phyloP scores from a whole-genome alignment of 1,284 basidiomycete species.

The Retiboletus flavoniger region DNA sequence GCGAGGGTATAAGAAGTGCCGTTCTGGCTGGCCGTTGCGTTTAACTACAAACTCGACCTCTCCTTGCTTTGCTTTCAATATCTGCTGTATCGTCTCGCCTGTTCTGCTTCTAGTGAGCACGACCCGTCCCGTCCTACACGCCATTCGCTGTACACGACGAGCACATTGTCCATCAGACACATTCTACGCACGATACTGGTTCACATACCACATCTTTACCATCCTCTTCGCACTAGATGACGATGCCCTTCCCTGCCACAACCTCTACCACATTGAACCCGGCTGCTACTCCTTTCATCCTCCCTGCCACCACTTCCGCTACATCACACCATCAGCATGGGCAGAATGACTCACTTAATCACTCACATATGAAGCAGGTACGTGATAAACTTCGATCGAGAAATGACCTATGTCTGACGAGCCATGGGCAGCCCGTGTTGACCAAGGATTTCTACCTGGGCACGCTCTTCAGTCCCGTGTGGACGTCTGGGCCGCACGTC shows the following conservation, averaged over 20 bases:
- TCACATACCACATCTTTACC: neutral
- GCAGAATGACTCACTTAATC: neutral
- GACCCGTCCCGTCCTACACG: neutral
- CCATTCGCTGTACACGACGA: neutral
- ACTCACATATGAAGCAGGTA: neutral
- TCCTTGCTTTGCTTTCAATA: neutral
- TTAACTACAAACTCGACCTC: neutral
- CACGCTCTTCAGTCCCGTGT: conserved; percentile 22
- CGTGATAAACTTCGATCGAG: neutral
- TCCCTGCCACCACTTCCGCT: neutral
- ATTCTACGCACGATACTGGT: neutral
- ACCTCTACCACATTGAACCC: neutral
- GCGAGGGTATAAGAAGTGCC: conserved; percentile 6
- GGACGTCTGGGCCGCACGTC: conserved; percentile 20
- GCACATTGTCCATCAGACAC: neutral
- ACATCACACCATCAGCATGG: neutral
- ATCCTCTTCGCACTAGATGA: neutral
- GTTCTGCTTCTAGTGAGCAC: neutral
- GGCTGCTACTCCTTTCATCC: neutral
- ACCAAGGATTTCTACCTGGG: conserved; percentile 22
- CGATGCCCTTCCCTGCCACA: neutral
- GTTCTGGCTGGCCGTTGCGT: neutral
- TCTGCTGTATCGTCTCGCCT: neutral
- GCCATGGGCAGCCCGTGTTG: neutral
- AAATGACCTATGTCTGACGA: neutral